phyloP scores from a whole-genome alignment of 2,329 filamentous ascomycete genomes.

The Cladosporium sp. region DNA sequence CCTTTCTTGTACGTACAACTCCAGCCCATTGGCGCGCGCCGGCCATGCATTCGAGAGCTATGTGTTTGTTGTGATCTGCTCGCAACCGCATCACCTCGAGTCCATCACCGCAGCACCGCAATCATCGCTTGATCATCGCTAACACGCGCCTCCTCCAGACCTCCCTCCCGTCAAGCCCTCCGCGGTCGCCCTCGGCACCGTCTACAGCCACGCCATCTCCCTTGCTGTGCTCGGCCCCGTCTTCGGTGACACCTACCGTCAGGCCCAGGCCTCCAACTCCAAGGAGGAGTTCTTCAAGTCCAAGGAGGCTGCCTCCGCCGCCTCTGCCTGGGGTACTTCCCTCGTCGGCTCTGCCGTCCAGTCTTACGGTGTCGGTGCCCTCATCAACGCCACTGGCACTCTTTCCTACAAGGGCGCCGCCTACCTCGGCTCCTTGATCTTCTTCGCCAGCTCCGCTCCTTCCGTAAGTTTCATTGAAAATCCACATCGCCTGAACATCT shows the following conservation, averaged over 20 bases:
- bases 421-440: conserved; percentile 88
- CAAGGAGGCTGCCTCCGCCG: conserved; percentile 86
- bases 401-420: conserved; percentile 96
- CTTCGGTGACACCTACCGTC: conserved; percentile 93
- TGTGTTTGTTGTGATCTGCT: conserved; percentile 16
- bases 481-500: neutral
- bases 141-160: conserved; percentile 47
- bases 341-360: conserved; percentile 79
- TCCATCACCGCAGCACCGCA: conserved; percentile 10
- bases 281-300: conserved; percentile 96
- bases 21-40: conserved; percentile 8
- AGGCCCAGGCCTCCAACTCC: conserved; percentile 85
- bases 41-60: conserved; percentile 4
- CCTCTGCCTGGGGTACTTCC: conserved; percentile 86
- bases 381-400: conserved; percentile 86
- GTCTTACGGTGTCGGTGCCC: conserved; percentile 48
- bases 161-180: conserved; percentile 91
- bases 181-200: conserved; percentile 91
- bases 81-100: conserved; percentile 6
- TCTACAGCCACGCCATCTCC: conserved; percentile 93
- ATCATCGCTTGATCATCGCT: conserved; percentile 1
- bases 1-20: conserved; percentile 57
- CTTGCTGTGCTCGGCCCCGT: conserved; percentile 84
- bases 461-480: conserved; percentile 61
- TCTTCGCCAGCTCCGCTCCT: conserved; percentile 86